phyloP scores from a whole-genome alignment of 208 protist genomes.

The Crithidia bombi region DNA sequence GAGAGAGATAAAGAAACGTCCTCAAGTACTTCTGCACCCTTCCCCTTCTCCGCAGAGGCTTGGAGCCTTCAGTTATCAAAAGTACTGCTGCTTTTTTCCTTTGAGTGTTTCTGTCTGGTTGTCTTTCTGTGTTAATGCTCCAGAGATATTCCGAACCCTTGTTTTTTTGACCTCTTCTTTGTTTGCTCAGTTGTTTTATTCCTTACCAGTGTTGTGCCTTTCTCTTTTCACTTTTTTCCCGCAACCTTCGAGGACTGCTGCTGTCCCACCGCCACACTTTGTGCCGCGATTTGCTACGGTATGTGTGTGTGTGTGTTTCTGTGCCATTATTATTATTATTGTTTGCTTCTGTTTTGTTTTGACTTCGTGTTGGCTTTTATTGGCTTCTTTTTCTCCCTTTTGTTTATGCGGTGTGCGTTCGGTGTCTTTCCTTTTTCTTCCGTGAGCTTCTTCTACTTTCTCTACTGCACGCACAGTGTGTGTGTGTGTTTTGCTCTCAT shows the following conservation, averaged over 20 bases:
- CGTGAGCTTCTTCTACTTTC: neutral
- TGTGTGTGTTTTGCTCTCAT: constrained; percentile 1
- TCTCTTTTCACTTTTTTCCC: neutral
- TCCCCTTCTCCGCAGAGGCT: too few species aligned
- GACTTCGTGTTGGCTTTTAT: neutral
- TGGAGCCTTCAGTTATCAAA: neutral
- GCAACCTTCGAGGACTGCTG: too few species aligned
- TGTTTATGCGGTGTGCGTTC: neutral
- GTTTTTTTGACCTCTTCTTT: constrained; percentile 8
- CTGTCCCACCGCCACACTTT: too few species aligned
- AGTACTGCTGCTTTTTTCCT: neutral
- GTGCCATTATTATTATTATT: too few species aligned
- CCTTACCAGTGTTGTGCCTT: neutral
- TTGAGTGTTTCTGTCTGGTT: neutral
- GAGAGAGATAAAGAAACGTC: too few species aligned
- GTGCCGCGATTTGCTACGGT: too few species aligned
- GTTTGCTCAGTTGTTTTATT: neutral
- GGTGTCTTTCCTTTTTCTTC: neutral
- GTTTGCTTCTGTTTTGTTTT: neutral
- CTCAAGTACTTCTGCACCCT: too few species aligned
- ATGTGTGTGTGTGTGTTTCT: too few species aligned
- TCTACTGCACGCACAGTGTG: neutral
- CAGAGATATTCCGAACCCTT: neutral
- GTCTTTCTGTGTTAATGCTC: neutral
- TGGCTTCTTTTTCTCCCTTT: constrained; percentile 3